Conservation (phyloP, 139 green algal genomes). For the Astrephomene gubernaculifera region DNA sequence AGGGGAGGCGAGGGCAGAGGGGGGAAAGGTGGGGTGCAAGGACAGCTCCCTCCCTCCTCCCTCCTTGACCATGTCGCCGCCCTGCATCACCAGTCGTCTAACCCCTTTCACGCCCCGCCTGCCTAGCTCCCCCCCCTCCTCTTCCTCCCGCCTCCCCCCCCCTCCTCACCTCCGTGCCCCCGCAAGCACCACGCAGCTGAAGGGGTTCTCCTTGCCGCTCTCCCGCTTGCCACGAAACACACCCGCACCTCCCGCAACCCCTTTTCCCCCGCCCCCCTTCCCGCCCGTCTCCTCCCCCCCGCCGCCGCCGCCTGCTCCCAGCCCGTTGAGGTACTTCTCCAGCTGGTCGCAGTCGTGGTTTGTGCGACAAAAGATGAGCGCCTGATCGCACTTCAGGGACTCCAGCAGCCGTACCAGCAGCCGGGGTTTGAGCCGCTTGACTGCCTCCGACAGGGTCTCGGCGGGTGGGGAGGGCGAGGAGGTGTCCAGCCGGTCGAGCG, state of each 20-base stretch:
- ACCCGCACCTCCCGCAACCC: background rate
- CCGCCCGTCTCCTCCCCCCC: conserved; percentile 52
- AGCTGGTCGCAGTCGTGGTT: conserved; percentile 89
- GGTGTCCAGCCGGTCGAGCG: conserved; percentile 62
- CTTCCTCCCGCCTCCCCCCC: conserved; percentile 44
- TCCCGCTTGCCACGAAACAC: conserved; percentile 66
- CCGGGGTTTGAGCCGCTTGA: conserved; percentile 86
- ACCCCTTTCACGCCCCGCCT: too few species aligned
- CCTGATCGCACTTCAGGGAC: conserved; percentile 31
- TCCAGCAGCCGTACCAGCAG: conserved; percentile 79
- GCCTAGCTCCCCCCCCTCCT: too few species aligned
- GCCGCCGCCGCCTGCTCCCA: conserved; percentile 47
- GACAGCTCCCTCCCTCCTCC: too few species aligned
- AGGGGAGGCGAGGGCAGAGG: too few species aligned
- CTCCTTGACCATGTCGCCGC: too few species aligned
- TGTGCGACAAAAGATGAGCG: conserved; percentile 65
- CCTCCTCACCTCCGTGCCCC: conserved; percentile 53
- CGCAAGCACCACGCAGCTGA: conserved; percentile 83
- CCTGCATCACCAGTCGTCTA: too few species aligned
- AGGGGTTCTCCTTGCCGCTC: conserved; percentile 73
- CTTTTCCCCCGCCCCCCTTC: conserved; percentile 67
- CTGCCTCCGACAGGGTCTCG: conserved; percentile 70
- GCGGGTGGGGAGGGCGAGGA: conserved; percentile 38
- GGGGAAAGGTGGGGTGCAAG: too few species aligned
- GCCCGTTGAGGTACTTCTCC: conserved; percentile 76